A percentile compares a stretch with the other conserved stretches of the same genome.
phyloP scores from a whole-genome alignment of 2,329 filamentous ascomycete species.

The Fusarium staphyleae region DNA sequence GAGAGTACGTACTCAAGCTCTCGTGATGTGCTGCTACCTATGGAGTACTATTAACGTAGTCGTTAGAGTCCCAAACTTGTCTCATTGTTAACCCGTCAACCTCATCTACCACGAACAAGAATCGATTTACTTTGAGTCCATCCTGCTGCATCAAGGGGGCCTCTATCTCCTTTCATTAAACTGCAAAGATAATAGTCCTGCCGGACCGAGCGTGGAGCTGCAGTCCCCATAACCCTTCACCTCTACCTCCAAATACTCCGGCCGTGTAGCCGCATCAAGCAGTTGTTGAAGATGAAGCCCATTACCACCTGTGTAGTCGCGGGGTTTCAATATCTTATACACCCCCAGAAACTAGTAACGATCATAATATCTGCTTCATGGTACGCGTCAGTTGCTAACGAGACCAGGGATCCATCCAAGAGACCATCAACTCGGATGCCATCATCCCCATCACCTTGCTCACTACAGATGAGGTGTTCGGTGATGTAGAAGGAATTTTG shows the following conservation, averaged over 20 bases:
- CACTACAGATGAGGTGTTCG: conserved; percentile 48
- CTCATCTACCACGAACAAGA: background rate
- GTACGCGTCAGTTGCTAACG: background rate
- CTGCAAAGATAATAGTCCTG: background rate
- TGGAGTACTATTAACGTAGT: too few relatives aligned
- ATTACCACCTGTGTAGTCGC: conserved; percentile 49
- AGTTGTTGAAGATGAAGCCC: conserved; percentile 36
- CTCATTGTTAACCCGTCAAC: background rate
- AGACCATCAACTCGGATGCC: conserved; percentile 51
- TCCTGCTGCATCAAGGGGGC: background rate
- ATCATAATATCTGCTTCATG: background rate
- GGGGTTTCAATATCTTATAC: conserved; percentile 50
- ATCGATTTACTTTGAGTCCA: background rate
- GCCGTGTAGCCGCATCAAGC: background rate
- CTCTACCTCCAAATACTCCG: background rate
- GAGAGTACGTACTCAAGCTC: too few relatives aligned
- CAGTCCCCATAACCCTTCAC: background rate
- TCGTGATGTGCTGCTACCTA: too few relatives aligned
- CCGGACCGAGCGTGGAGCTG: background rate
- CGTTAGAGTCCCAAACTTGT: background rate
- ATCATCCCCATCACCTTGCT: conserved; percentile 52
- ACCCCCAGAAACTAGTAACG: conserved; percentile 48
- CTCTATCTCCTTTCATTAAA: background rate
- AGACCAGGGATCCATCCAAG: conserved; percentile 50
- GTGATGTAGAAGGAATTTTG: conserved; percentile 47